Conservation (phyloP, 176 grass and related monocot species). For the Eremochloa ophiuroides region DNA sequence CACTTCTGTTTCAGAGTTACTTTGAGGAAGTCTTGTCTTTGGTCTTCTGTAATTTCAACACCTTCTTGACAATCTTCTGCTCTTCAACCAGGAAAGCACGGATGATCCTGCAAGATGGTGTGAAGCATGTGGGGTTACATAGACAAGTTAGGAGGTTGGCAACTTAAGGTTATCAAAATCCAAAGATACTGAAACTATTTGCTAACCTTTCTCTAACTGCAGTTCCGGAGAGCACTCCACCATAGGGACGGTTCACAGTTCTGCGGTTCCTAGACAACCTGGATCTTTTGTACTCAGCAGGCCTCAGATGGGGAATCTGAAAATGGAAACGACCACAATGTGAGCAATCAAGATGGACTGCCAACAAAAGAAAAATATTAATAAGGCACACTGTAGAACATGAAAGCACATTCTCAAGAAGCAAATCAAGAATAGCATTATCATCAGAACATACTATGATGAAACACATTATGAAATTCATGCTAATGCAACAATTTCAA, state of each 20-base stretch:
- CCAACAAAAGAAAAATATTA: not conserved
- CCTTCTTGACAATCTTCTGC: constrained; percentile 99
- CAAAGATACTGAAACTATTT: no score
- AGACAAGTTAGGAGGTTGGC: not conserved
- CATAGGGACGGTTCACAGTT: constrained; percentile 65
- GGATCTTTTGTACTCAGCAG: constrained; percentile 60
- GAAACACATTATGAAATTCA: not conserved
- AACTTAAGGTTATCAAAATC: not conserved
- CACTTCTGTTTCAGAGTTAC: constrained; percentile 26
- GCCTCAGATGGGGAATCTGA: constrained; percentile 67
- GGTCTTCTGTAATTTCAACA: constrained; percentile 92
- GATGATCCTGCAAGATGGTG: constrained; percentile 54
- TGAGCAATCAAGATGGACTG: not conserved
- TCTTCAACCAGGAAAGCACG: constrained; percentile 91
- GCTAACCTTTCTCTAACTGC: constrained; percentile 63
- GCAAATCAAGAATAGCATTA: not conserved
- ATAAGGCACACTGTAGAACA: not conserved
- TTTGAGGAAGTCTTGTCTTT: constrained; percentile 68
- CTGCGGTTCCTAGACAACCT: constrained; percentile 65
- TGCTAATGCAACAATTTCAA: not conserved
- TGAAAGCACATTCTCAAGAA: not conserved
- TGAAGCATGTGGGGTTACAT: not conserved
- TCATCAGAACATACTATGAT: not conserved
- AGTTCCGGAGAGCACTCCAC: constrained; percentile 53
- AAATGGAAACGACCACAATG: not conserved